Conservation (phyloP, 176 grass and related monocot species). For the Ampelocalamus luodianensis region DNA sequence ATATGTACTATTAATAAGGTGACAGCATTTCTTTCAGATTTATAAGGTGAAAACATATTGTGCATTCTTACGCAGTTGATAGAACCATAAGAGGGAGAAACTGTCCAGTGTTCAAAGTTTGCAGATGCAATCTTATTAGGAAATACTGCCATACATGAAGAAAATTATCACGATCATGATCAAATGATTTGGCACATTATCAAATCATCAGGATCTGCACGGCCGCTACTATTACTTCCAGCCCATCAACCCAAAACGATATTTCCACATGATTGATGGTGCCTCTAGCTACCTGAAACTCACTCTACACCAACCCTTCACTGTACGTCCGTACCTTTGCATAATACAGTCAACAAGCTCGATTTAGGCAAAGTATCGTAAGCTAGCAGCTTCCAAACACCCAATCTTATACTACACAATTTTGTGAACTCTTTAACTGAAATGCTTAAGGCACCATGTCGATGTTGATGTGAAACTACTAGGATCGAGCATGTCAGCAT, state of each 20-base stretch:
- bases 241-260: not conserved
- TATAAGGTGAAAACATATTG: not conserved
- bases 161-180: not conserved
- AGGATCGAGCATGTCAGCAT: not conserved
- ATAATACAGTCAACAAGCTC: not conserved
- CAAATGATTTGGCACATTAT: not conserved
- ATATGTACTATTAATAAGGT: not conserved
- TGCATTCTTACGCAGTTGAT: constrained; percentile 9
- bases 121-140: not conserved
- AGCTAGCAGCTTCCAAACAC: not conserved
- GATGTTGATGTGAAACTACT: not conserved
- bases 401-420: not conserved
- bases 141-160: not conserved
- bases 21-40: not conserved
- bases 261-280: not conserved
- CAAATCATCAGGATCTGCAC: not conserved
- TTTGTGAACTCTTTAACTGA: not conserved
- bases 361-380: not conserved
- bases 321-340: not conserved
- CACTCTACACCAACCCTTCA: not conserved
- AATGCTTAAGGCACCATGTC: not conserved
- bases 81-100: not conserved
- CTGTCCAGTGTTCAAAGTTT: not conserved
- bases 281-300: not conserved
- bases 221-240: not conserved